Conservation (phyloP, 352 stramenopile genomes). For the Globisporangium parvum region DNA sequence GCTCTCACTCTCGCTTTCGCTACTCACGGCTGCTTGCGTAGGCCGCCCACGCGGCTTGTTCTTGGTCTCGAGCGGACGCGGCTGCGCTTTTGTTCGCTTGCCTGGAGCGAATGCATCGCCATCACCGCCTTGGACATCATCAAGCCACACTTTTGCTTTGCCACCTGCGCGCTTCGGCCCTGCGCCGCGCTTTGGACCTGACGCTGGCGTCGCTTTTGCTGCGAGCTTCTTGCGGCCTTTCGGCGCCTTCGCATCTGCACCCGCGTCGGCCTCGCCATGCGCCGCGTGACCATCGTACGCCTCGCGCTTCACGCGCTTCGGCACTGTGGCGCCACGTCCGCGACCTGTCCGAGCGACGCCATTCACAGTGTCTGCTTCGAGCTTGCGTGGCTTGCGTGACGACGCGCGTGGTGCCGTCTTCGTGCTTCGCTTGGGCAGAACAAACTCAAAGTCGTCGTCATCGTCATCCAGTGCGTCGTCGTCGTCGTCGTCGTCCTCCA, state of each 20-base stretch:
- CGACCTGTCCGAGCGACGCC: too few species aligned
- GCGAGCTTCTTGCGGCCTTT: conserved; percentile 9
- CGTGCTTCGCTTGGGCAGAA: background rate
- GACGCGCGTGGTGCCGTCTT: too few species aligned
- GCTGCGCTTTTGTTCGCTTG: too few species aligned
- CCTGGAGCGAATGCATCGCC: background rate
- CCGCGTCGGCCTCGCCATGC: background rate
- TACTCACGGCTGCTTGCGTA: too few species aligned
- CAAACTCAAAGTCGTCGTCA: conserved; percentile 4
- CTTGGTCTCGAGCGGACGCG: too few species aligned
- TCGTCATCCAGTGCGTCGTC: background rate
- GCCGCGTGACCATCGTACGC: background rate
- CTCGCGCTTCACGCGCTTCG: background rate
- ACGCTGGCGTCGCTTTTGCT: conserved; percentile 9
- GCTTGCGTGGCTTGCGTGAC: conserved; percentile 2
- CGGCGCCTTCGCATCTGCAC: conserved; percentile 1
- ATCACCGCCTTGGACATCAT: background rate
- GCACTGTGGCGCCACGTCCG: too few species aligned
- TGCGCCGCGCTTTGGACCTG: background rate
- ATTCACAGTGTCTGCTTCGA: background rate
- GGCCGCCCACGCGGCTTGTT: too few species aligned
- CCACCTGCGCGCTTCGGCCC: background rate
- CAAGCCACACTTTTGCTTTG: background rate
- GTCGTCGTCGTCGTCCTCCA: background rate
- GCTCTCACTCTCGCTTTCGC: conserved; percentile 8